Percentiles rank a stretch among this genome's conserved stretches.
phyloP scores from a whole-genome alignment of 345 rosid genomes.

The Physaria fendleri region DNA sequence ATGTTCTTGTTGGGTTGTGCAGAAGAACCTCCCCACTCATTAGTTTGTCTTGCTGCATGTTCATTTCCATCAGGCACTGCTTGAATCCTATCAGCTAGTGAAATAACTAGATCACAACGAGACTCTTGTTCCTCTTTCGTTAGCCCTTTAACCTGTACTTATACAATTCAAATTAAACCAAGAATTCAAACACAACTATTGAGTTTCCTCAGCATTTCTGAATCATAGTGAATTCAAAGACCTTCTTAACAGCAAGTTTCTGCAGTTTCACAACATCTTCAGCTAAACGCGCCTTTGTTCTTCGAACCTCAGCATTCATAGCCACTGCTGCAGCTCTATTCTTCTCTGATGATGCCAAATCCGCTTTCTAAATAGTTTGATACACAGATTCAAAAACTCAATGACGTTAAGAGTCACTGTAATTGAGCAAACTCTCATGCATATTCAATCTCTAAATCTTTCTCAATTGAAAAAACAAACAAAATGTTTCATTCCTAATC shows the following conservation, averaged over 20 bases:
- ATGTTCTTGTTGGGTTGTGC: conserved; percentile 53
- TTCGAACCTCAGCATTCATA: conserved; percentile 72
- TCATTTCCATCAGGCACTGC: conserved; percentile 57
- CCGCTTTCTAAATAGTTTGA: conserved; percentile 46
- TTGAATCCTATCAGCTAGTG: conserved; percentile 56
- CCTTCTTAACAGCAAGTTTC: conserved; percentile 65
- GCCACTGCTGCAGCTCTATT: conserved; percentile 67
- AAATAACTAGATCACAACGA: conserved; percentile 55
- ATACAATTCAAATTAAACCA: neutral
- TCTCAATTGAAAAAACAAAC: neutral
- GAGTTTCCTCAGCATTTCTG: neutral
- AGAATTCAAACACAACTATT: neutral
- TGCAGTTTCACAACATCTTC: conserved; percentile 64
- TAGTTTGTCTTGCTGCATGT: conserved; percentile 31
- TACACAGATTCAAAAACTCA: neutral
- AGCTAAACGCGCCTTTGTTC: conserved; percentile 57
- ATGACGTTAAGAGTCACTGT: neutral
- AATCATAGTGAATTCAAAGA: conserved; percentile 1
- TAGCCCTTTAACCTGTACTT: conserved; percentile 64
- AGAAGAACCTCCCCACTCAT: conserved; percentile 56
- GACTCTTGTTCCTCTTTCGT: conserved; percentile 54
- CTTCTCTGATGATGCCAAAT: conserved; percentile 45
- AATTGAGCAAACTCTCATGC: neutral
- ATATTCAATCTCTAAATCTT: neutral
- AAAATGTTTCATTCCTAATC: neutral